A percentile compares a stretch with the other conserved stretches of the same genome.
phyloP scores from a whole-genome alignment of 106 monocot genomes.

The Platanthera guangdongensis region DNA sequence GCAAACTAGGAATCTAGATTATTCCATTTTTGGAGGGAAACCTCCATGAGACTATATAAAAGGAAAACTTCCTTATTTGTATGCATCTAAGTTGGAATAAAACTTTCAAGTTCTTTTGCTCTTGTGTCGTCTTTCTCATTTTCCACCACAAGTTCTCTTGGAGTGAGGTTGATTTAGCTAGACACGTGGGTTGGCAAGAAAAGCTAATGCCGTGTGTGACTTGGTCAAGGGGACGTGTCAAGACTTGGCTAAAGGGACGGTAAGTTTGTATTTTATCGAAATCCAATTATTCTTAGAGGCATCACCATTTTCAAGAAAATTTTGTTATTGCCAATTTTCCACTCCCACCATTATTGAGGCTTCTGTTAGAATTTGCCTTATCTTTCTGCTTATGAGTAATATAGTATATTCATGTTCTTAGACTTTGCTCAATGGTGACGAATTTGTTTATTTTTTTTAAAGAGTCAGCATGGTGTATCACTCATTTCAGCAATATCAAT shows the following conservation, averaged over 20 bases:
- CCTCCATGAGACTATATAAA: too few relatives aligned
- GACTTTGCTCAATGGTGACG: too few relatives aligned
- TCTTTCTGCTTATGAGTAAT: background rate
- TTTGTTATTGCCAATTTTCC: background rate
- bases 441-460: background rate
- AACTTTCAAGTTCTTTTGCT: too few relatives aligned
- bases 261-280: conserved; percentile 17
- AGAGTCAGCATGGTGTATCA: background rate
- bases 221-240: conserved; percentile 9
- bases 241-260: conserved; percentile 87
- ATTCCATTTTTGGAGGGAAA: too few relatives aligned
- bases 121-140: too few relatives aligned
- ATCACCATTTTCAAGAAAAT: background rate
- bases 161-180: too few relatives aligned
- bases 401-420: background rate
- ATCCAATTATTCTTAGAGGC: background rate
- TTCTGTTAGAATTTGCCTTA: background rate
- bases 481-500: background rate
- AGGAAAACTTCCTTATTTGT: too few relatives aligned
- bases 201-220: too few relatives aligned
- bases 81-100: too few relatives aligned
- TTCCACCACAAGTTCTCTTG: too few relatives aligned
- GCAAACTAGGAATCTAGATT: too few relatives aligned
- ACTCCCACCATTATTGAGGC: background rate
- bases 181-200: too few relatives aligned